Base-by-base conservation (phyloP, 139 green algal genomes). In the Limnomonas spitsbergensis region DNA sequence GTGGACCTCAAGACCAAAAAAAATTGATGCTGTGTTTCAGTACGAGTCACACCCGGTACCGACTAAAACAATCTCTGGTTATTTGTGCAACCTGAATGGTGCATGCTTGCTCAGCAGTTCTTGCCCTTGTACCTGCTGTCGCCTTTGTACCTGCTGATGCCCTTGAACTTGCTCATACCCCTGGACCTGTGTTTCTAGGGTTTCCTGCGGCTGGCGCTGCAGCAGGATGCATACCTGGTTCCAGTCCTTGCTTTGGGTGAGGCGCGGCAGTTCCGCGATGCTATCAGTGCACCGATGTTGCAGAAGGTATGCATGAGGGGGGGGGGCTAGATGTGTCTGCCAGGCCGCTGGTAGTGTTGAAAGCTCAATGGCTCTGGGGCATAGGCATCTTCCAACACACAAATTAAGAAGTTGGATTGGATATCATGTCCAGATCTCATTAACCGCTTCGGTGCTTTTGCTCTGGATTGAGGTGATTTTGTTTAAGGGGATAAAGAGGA, bases 191-290 rank as follows among this genome's bases (percentile, higher is more conserved):
- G 3, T 69, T 42, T 7, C 40, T 7, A 91, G 73, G 87, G 87
- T 66, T 91, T 91, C 81, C 80, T 94, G 47, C 79, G 88, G 37
- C 78, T 97, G 66, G 93, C 93, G 20, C 82, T 95, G 9, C 79
- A 97, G 85, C 83, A 95, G 56, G 40, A 78, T 3, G 92, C 91
- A 4, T 67, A 76, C 35, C 73, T 97, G 79, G 93, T 97, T 38
- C 93, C 93, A 0, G 81, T 97, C 38, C 80, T 97, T 40, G 88
- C 86, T 2, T 76, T 97, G 6, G 93, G 93, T 2, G 93, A 97
- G 83, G 79, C 87, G 0, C 78, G 89, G 53, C 83, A 88, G 68
- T 79, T 95, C 81, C 24, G 76, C 4, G 37, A 56, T 72, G 36
- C n/a, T 14, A 77, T 93, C 3, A 79, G 87, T 69, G 66, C 80